phyloP scores from a whole-genome alignment of 1,284 basidiomycete genomes.

The Trichosporon ovoides region DNA sequence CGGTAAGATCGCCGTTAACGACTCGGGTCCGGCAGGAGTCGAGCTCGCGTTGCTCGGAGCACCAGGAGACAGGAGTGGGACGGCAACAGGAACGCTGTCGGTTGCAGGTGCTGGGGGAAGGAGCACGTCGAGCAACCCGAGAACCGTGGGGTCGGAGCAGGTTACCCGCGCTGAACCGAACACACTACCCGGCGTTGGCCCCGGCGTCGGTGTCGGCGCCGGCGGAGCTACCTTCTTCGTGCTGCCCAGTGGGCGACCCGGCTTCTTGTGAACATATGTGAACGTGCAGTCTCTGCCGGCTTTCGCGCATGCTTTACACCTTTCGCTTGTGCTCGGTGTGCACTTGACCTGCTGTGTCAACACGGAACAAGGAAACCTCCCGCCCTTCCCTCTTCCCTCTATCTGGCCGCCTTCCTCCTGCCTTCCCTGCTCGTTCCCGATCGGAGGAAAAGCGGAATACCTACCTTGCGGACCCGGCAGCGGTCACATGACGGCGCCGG shows the following conservation, averaged over 20 bases:
- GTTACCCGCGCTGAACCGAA: conserved; percentile 14
- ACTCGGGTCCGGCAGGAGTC: background rate
- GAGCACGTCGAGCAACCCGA: background rate
- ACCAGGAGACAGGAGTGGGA: no score
- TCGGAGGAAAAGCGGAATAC: background rate
- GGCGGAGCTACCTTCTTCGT: background rate
- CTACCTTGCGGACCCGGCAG: background rate
- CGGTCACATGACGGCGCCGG: background rate
- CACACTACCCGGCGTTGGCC: background rate
- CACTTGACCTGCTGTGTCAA: background rate
- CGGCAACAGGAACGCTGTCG: background rate
- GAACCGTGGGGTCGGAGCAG: background rate
- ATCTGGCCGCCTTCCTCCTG: no score
- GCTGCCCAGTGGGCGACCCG: conserved; percentile 15
- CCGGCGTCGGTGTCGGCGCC: background rate
- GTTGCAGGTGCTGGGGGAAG: background rate
- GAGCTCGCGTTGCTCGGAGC: no score
- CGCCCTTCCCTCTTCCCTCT: no score
- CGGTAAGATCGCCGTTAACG: conserved; percentile 8
- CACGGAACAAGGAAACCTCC: no score
- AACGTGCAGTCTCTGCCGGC: conserved; percentile 11
- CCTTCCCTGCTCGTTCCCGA: no score
- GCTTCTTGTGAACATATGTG: conserved; percentile 21
- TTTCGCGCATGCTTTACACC: background rate
- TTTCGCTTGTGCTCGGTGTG: background rate